These are phyloP conservation scores for Daedaleopsis sinensis DNA, from an alignment of 768 basidiomycete species.

Conservation along the genomic window DNA sequence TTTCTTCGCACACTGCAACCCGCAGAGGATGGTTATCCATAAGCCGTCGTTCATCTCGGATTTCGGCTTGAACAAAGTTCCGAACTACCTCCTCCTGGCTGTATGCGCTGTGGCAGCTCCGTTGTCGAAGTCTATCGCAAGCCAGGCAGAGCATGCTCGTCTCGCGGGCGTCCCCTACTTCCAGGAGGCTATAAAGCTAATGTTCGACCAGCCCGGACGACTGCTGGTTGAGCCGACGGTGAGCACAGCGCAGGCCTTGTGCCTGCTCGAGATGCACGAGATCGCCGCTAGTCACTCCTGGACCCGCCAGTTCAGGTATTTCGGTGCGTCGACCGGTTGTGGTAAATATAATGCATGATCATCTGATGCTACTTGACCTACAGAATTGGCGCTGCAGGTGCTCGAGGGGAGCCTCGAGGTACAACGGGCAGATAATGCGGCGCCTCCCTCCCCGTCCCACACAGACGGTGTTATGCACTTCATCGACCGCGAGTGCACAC, in stretches of 20 bases:
- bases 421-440: conserved; percentile 55
- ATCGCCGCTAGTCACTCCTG: conserved; percentile 34
- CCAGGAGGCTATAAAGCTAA: conserved; percentile 62
- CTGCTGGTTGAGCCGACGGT: conserved; percentile 66
- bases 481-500: conserved; percentile 77
- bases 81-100: conserved; percentile 69
- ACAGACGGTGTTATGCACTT: conserved; percentile 53
- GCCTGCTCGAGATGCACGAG: conserved; percentile 70
- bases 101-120: conserved; percentile 82
- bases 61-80: conserved; percentile 68
- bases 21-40: conserved; percentile 75
- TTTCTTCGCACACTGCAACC: conserved; percentile 83
- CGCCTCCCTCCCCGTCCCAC: conserved; percentile 54
- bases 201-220: conserved; percentile 72
- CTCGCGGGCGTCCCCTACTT: conserved; percentile 43
- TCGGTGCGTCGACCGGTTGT: conserved; percentile 42
- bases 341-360: background rate
- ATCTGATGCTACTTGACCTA: conserved; percentile 19
- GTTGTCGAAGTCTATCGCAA: conserved; percentile 64
- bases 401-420: conserved; percentile 69
- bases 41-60: conserved; percentile 74
- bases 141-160: conserved; percentile 52
- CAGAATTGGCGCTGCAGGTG: conserved; percentile 68
- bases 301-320: conserved; percentile 42
- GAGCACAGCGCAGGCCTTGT: conserved; percentile 74